Evolutionary conservation across 768 basidiomycete genomes (phyloP).

Genomic region (Dentipellis sp.): DNA sequence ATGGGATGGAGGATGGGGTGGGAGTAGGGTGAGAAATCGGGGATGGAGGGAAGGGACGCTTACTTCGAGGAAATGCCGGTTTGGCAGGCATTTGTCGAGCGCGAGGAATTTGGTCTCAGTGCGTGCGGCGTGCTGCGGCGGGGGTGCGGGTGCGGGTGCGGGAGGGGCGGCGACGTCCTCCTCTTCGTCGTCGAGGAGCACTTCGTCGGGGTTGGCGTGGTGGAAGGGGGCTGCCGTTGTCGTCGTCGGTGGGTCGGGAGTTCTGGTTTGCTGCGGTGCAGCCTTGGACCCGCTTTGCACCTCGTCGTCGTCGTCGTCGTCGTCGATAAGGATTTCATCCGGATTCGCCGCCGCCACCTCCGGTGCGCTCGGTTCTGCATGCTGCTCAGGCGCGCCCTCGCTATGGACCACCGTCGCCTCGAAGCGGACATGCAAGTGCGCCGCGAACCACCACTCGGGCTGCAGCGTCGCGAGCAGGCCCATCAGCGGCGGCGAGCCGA

Average conservation of each 20-base stretch:
- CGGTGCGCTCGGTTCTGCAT: not conserved
- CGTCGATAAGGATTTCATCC: conserved; percentile 40
- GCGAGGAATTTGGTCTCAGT: conserved; percentile 73
- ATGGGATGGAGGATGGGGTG: too few relatives aligned
- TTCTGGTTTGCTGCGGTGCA: not conserved
- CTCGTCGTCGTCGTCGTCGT: conserved; percentile 26
- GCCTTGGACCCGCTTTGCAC: not conserved
- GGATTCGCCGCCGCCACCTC: conserved; percentile 27
- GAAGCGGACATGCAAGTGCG: conserved; percentile 84
- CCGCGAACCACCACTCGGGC: conserved; percentile 88
- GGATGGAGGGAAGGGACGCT: too few relatives aligned
- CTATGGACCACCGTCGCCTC: conserved; percentile 56
- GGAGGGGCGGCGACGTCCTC: conserved; percentile 26
- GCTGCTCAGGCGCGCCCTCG: not conserved
- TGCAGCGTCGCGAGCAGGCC: conserved; percentile 60
- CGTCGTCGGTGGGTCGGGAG: not conserved
- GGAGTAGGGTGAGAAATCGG: too few relatives aligned
- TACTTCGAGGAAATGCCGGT: conserved; percentile 76
- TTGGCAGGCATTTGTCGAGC: conserved; percentile 70
- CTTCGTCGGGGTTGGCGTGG: conserved; percentile 41
- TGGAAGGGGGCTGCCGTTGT: not conserved
- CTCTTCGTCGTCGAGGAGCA: conserved; percentile 38
- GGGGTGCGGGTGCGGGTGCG: too few relatives aligned
- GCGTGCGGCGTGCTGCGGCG: conserved; percentile 21
- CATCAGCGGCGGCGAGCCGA: conserved; percentile 86